Evolutionary conservation across 2,329 filamentous ascomycete species (phyloP), one percentile per base, ranked within the genome.

Genomic region (Raffaelea ambrosiae): DNA sequence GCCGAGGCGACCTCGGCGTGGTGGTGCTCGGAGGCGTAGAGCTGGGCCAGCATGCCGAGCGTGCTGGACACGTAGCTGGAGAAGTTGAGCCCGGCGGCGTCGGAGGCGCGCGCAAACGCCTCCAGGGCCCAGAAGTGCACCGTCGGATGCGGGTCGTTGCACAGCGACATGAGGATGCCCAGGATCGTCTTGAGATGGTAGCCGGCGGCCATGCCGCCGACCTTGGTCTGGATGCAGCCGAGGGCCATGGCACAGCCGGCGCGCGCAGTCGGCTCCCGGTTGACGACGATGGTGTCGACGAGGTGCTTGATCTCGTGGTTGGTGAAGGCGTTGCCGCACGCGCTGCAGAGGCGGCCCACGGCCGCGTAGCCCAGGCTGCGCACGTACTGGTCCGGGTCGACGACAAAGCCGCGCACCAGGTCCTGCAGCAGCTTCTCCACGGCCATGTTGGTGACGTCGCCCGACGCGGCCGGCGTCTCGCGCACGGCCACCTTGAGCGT

Each of bases 81-180:
- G 64, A 96, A 98, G 22, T 88, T 91, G 49, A 98, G 71, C 0
- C 93, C 93, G 2, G 93, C 90, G 11, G 91, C 93, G 59, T 96
- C 91, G 3, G 91, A 86, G 13, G 95, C 89, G 46, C 86, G 75
- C 2, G 87, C 84, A 26, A 98, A 66, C 10, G 88, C 91, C 61
- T 96, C 89, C 40, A 98, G 71, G 3, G 94, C 91, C 89, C 90
- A 97, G 61, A 91, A 95, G 64, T 98, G 93, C 9, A 98, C 93
- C 1, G 87, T 83, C 0, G 93, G 90, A 62, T 98, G 93, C 19
- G 91, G 88, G 60, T 98, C 93, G 57, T 90, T 95, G 63, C 89
- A 91, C 10, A 98, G 75, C 8, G 93, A 97, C 86, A 97, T 95
- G n/a, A 98, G 71, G 36, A 98, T 94, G 18, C 91, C 86, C n/a